phyloP scores from a whole-genome alignment of 148 eudicot species.

The Camellia japonica region DNA sequence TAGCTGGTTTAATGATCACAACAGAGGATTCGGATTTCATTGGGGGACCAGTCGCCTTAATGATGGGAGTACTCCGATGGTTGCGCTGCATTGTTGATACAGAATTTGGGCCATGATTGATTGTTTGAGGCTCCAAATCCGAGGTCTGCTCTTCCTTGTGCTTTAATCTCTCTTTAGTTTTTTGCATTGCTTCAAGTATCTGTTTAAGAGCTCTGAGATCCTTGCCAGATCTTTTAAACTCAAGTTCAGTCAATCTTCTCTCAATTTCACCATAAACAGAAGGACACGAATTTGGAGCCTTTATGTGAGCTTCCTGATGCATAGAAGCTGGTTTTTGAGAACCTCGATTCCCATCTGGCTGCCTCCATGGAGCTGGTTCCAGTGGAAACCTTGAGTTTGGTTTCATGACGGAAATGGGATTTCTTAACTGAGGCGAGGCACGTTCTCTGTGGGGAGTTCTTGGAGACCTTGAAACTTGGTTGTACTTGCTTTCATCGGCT shows the following conservation, averaged over 20 bases:
- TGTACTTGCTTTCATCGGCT: constrained; percentile 35
- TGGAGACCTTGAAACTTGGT: constrained; percentile 34
- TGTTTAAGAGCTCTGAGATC: constrained; percentile 92
- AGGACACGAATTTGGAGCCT: constrained; percentile 29
- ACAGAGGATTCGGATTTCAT: constrained; percentile 29
- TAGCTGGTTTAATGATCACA: constrained; percentile 29
- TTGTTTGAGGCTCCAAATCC: constrained; percentile 25
- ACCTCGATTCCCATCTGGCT: constrained; percentile 30
- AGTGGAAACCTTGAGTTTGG: constrained; percentile 28
- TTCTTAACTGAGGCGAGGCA: constrained; percentile 27
- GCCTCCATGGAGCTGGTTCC: constrained; percentile 52
- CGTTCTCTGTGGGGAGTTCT: constrained; percentile 31
- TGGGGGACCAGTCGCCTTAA: constrained; percentile 20
- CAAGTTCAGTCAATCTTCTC: constrained; percentile 56
- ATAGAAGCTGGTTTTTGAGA: constrained; percentile 18
- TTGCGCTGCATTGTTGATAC: neutral
- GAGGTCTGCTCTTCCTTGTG: constrained; percentile 23
- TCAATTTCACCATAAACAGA: constrained; percentile 73
- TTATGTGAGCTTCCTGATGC: constrained; percentile 23
- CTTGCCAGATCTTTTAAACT: constrained; percentile 67
- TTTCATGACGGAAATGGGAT: constrained; percentile 21
- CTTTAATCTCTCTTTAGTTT: constrained; percentile 35
- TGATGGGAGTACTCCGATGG: constrained; percentile 18
- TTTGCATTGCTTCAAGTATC: constrained; percentile 72
- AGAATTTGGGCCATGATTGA: constrained; percentile 16